These are phyloP conservation scores for Claviceps lovelessii DNA, from an alignment of 2,329 filamentous ascomycete genomes.

Conservation along the genomic window DNA sequence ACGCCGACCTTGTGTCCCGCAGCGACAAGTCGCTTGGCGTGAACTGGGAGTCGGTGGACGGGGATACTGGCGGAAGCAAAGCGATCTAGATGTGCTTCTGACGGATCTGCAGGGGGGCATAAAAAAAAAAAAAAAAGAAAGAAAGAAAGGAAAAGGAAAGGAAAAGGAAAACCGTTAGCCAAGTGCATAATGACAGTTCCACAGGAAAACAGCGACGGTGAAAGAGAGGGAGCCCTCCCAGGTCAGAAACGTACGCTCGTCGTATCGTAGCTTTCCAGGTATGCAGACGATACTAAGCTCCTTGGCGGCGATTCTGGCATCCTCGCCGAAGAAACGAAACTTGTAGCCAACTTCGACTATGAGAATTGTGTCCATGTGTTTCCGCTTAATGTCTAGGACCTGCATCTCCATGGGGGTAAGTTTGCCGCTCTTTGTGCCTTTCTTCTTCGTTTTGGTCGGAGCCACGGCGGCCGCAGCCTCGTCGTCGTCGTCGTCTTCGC, in stretches of 20 bases:
- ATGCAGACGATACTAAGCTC: constrained; percentile 93
- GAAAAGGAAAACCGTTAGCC: constrained; percentile 3
- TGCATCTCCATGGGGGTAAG: constrained; percentile 91
- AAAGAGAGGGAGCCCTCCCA: background rate
- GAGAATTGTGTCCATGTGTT: constrained; percentile 77
- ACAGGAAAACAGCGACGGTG: background rate
- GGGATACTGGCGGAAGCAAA: constrained; percentile 96
- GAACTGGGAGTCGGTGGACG: constrained; percentile 77
- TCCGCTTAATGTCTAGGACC: constrained; percentile 83
- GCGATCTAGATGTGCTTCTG: constrained; percentile 78
- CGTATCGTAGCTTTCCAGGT: constrained; percentile 84
- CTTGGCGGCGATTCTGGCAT: constrained; percentile 77
- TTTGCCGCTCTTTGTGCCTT: constrained; percentile 56
- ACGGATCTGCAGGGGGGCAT: constrained; percentile 41
- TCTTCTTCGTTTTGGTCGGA: constrained; percentile 44
- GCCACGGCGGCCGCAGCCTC: constrained; percentile 31
- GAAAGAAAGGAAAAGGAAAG: background rate
- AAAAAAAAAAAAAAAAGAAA: no score
- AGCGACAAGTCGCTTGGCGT: constrained; percentile 81
- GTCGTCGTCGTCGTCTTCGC: constrained; percentile 36
- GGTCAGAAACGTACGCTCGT: constrained; percentile 50
- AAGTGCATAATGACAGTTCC: background rate
- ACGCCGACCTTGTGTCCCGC: constrained; percentile 95
- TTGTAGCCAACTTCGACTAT: constrained; percentile 97
- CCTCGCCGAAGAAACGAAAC: constrained; percentile 92